Evolutionary conservation across 371 early-diverging fungal genomes (phyloP), one percentile per base, ranked within the genome.

Genomic region (Mucor plumbeus): DNA sequence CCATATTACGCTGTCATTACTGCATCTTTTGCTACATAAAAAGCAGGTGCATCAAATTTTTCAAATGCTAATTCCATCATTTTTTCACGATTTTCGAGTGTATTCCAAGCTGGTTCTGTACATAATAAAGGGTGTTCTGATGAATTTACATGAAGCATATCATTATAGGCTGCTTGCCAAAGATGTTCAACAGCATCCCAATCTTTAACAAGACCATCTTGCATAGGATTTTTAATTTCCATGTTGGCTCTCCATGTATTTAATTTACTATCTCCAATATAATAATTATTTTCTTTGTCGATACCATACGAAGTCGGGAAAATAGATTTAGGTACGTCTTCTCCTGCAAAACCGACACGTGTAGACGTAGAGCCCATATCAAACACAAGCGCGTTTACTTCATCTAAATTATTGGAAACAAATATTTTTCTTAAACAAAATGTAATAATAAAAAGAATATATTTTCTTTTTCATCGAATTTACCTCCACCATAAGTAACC

Each of bases 281-380:
- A 91, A 63, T 90, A 92, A 65, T 82, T 79, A 60, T 67, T 73
- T 48, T 72, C 73, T 44, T 73, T 71, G 53, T 67, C 56, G 63
- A 74, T 68, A 21, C 80, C 80, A 59, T 71, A 76, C 1, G 77
- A 85, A 4, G 96, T 91, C 7, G 97, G 94, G 60, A 95, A 91
- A 31, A 94, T 90, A 6, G 88, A 90, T 66, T 90, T 88, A 4
- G 99, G 97, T 38, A 88, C 81, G 72, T 98, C 97, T 73, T 97
- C 98, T 57, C 99, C 99, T 19, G 97, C 95, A 79, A 94, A 96
- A 39, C 99, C 99, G 35, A 94, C 95, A 59, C 94, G 92, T 47
- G 92, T 91, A 77, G 90, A 89, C 33, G 91, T 85, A 65, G 93
- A 87, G 38, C 99, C 99, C 47, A 97, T 81, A 73, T 97, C 98